Evolutionary conservation across 371 early-diverging fungal genomes (phyloP).

Genomic region (Nematocida homosporus): DNA sequence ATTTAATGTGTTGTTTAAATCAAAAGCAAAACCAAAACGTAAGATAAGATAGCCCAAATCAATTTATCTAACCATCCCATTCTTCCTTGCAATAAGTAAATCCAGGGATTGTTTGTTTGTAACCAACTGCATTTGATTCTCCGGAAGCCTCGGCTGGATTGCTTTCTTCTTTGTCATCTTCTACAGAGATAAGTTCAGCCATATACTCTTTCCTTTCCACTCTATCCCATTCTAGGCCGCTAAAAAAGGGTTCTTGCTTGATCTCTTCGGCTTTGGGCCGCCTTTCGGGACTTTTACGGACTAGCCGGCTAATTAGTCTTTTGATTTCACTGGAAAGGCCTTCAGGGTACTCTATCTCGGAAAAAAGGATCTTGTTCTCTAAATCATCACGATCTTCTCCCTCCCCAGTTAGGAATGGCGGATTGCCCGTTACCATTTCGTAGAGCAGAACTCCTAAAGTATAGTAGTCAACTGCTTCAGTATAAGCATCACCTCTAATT

Average conservation of each 20-base stretch:
- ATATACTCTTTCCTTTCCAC: constrained; percentile 73
- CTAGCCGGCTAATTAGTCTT: constrained; percentile 66
- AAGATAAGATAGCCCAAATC: no score
- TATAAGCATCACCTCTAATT: constrained; percentile 85
- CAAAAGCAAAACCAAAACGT: no score
- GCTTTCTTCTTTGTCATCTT: neutral
- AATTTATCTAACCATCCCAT: constrained; percentile 39
- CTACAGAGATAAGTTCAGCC: constrained; percentile 78
- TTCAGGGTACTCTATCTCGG: constrained; percentile 70
- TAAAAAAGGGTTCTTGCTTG: constrained; percentile 76
- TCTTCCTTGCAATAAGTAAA: constrained; percentile 50
- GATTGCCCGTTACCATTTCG: constrained; percentile 84
- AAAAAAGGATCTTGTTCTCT: constrained; percentile 59
- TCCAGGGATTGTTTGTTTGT: constrained; percentile 17
- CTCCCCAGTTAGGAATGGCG: constrained; percentile 72
- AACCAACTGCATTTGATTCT: constrained; percentile 6
- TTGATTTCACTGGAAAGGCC: constrained; percentile 75
- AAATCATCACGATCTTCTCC: constrained; percentile 48
- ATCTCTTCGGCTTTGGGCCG: constrained; percentile 75
- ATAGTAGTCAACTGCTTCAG: constrained; percentile 89
- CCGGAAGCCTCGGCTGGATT: neutral
- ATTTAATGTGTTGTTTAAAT: no score
- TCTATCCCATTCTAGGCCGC: constrained; percentile 78
- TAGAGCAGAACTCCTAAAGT: constrained; percentile 85
- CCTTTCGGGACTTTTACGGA: constrained; percentile 72